A percentile compares a stretch with the other conserved stretches of the same genome.
Evolutionary conservation across 2,329 filamentous ascomycete genomes (phyloP).

Genomic region (Scolecobasidium constrictum): DNA sequence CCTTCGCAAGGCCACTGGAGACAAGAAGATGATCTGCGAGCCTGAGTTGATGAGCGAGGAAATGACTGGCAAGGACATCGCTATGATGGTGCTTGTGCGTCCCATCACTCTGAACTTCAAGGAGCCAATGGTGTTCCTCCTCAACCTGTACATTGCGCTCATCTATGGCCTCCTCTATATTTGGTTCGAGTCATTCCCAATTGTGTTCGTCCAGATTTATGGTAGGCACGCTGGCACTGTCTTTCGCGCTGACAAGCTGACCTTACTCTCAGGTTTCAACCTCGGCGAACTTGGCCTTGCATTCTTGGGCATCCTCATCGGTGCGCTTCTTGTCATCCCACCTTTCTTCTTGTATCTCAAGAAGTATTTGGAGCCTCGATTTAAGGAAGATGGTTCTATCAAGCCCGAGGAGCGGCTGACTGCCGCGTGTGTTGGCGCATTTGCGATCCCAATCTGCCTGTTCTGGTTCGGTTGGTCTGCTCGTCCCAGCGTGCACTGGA

Average conservation of each 20-base stretch:
- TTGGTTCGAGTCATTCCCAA: conserved; percentile 25
- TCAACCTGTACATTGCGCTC: conserved; percentile 25
- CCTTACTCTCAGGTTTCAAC: conserved; percentile 13
- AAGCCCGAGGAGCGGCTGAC: conserved; percentile 24
- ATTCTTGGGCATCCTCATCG: conserved; percentile 24
- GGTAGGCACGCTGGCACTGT: not conserved
- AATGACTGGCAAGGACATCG: conserved; percentile 29
- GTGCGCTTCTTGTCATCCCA: conserved; percentile 17
- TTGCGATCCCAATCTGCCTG: conserved; percentile 21
- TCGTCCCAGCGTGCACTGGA: conserved; percentile 24
- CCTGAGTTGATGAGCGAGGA: conserved; percentile 13
- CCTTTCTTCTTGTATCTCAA: conserved; percentile 24
- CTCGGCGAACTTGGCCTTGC: conserved; percentile 19
- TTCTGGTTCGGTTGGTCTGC: conserved; percentile 32
- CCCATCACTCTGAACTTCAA: conserved; percentile 36
- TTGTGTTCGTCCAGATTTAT: conserved; percentile 20
- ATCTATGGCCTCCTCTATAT: conserved; percentile 24
- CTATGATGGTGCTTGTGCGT: conserved; percentile 35
- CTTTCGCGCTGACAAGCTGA: conserved; percentile 9
- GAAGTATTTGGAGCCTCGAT: conserved; percentile 18
- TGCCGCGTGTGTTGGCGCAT: conserved; percentile 23
- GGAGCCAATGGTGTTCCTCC: conserved; percentile 24
- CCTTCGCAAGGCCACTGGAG: conserved; percentile 31
- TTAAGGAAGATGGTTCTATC: conserved; percentile 15
- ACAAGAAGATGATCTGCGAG: conserved; percentile 11